These are phyloP conservation scores for Suhomyces maxii DNA, from an alignment of 1,139 yeast genomes.

Conservation along the genomic window DNA sequence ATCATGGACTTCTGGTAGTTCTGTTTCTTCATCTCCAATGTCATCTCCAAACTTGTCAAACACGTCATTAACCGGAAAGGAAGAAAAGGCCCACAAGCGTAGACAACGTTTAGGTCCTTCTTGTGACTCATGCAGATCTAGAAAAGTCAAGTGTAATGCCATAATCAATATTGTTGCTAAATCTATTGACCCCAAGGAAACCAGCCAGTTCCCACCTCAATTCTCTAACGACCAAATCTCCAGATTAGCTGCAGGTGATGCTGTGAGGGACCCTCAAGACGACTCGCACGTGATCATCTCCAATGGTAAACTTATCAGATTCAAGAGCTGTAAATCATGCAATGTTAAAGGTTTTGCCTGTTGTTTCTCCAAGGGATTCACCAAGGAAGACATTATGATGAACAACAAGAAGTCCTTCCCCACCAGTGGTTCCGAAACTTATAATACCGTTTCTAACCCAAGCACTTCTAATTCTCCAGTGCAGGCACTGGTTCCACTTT, in stretches of 20 bases:
- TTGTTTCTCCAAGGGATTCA: conserved; percentile 57
- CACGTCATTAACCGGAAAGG: conserved; percentile 2
- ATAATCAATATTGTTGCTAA: conserved; percentile 37
- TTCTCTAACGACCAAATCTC: conserved; percentile 5
- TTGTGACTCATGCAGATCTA: conserved; percentile 69
- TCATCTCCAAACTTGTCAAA: conserved; percentile 10
- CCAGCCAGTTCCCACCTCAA: conserved; percentile 3
- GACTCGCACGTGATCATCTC: conserved; percentile 19
- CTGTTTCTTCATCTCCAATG: conserved; percentile 11
- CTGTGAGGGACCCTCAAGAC: conserved; percentile 11
- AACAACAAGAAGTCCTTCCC: conserved; percentile 19
- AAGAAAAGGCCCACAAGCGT: conserved; percentile 27
- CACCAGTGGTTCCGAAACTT: neutral
- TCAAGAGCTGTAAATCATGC: conserved; percentile 53
- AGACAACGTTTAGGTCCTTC: conserved; percentile 75
- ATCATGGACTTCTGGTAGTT: conserved; percentile 6
- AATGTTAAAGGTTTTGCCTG: conserved; percentile 44
- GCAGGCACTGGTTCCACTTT: conserved; percentile 8
- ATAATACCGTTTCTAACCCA: neutral
- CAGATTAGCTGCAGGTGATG: conserved; percentile 9
- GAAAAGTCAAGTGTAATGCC: conserved; percentile 77
- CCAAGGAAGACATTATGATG: conserved; percentile 52
- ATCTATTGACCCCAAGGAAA: conserved; percentile 5
- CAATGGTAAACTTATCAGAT: conserved; percentile 46
- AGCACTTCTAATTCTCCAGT: conserved; percentile 6